These are phyloP conservation scores for Herpetomonas tarakana DNA, from an alignment of 208 protist species.

Conservation along the genomic window DNA sequence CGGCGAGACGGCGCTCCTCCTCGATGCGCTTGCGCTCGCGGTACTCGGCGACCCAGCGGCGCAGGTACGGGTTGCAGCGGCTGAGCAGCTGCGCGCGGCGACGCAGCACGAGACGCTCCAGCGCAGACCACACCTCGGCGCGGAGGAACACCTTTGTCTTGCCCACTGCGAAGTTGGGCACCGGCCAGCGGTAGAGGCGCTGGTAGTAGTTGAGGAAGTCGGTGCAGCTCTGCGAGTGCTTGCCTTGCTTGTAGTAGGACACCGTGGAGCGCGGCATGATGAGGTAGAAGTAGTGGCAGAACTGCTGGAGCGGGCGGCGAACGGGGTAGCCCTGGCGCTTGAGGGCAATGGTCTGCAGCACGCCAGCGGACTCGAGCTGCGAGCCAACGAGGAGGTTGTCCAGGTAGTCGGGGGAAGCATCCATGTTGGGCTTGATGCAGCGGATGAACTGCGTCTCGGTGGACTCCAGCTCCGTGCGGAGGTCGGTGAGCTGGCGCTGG, in stretches of 20 bases:
- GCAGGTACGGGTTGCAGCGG: constrained; percentile 66
- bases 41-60: constrained; percentile 57
- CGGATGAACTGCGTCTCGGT: constrained; percentile 93
- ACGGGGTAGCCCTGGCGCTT: constrained; percentile 91
- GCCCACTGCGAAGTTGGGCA: constrained; percentile 77
- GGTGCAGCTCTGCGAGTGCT: constrained; percentile 42
- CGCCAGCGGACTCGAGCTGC: constrained; percentile 89
- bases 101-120: constrained; percentile 76
- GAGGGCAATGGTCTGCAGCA: constrained; percentile 89
- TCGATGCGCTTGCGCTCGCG: constrained; percentile 67
- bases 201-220: constrained; percentile 60
- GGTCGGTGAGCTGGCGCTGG: constrained; percentile 64
- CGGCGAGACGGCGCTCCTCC: constrained; percentile 48
- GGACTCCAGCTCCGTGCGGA: constrained; percentile 76
- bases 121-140: constrained; percentile 77
- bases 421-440: constrained; percentile 92
- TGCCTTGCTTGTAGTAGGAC: constrained; percentile 28
- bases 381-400: constrained; percentile 76
- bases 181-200: constrained; percentile 51
- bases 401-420: constrained; percentile 50
- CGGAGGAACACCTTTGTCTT: constrained; percentile 88
- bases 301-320: constrained; percentile 66
- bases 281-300: constrained; percentile 80
- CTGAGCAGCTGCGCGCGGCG: constrained; percentile 57
- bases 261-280: constrained; percentile 50